Percentiles rank a stretch among this genome's conserved stretches.
Conservation (phyloP, 768 basidiomycete genomes). For the Boletellus sp. region DNA sequence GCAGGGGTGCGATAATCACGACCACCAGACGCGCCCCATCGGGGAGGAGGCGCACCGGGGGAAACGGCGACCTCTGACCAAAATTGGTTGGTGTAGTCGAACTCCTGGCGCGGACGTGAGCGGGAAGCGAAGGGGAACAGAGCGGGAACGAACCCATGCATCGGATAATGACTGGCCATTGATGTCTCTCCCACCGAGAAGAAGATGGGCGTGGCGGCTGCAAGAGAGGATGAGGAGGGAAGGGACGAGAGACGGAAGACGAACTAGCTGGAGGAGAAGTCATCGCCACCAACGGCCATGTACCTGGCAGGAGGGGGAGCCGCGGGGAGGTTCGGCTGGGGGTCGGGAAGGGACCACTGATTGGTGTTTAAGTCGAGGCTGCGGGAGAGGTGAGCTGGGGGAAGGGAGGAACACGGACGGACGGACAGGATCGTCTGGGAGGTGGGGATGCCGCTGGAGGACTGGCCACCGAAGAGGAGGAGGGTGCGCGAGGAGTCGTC, state of each 20-base stretch:
- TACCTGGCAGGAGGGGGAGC: slow-evolving; percentile 58
- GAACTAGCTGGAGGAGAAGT: slow-evolving; percentile 81
- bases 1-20: slow-evolving; percentile 51
- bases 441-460: slow-evolving; percentile 57
- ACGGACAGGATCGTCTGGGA: slow-evolving; percentile 67
- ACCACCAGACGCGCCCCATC: slow-evolving; percentile 74
- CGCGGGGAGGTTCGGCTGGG: slow-evolving; percentile 46
- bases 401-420: neutral
- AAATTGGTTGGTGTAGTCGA: slow-evolving; percentile 70
- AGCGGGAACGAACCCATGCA: slow-evolving; percentile 57
- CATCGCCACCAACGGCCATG: slow-evolving; percentile 59
- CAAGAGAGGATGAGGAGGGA: slow-evolving; percentile 12
- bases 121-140: neutral
- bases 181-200: slow-evolving; percentile 67
- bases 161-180: slow-evolving; percentile 56
- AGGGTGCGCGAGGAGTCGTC: slow-evolving; percentile 48
- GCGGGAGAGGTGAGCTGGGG: slow-evolving; percentile 4
- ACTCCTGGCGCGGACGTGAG: slow-evolving; percentile 51
- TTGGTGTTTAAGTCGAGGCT: slow-evolving; percentile 63
- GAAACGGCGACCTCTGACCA: slow-evolving; percentile 62
- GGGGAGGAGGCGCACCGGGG: slow-evolving; percentile 52
- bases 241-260: slow-evolving; percentile 28
- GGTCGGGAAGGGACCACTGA: slow-evolving; percentile 55
- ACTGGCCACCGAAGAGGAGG: slow-evolving; percentile 75
- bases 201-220: slow-evolving; percentile 71